These are phyloP conservation scores for Aureobasidium sp. DNA, from an alignment of 2,329 filamentous ascomycete genomes.

Conservation along the genomic window DNA sequence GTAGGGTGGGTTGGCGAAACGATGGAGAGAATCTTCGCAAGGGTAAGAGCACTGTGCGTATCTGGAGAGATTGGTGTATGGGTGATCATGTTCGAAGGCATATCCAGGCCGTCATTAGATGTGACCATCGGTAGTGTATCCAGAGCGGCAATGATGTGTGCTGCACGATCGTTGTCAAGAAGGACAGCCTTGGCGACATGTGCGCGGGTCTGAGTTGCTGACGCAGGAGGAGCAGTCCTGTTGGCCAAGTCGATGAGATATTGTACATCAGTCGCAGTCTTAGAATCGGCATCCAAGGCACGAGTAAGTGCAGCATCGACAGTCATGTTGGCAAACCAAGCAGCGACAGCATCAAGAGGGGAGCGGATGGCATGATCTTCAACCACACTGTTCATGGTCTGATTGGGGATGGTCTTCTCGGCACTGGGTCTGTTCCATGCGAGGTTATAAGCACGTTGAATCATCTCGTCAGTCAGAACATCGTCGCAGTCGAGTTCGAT, in stretches of 20 bases:
- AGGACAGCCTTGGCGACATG: constrained; percentile 52
- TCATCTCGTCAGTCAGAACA: constrained; percentile 66
- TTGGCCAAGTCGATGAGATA: constrained; percentile 57
- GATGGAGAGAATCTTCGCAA: constrained; percentile 50
- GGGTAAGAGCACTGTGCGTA: constrained; percentile 47
- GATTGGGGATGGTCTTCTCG: constrained; percentile 55
- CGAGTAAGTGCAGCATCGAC: constrained; percentile 61
- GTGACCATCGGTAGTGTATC: constrained; percentile 38
- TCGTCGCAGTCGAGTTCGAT: constrained; percentile 74
- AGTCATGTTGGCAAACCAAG: constrained; percentile 75
- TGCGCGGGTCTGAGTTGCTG: constrained; percentile 54
- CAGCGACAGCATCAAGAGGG: constrained; percentile 80
- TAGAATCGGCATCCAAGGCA: constrained; percentile 49
- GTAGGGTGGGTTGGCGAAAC: constrained; percentile 15
- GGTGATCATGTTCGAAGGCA: constrained; percentile 39
- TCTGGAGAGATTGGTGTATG: constrained; percentile 49
- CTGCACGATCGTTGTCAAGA: constrained; percentile 42
- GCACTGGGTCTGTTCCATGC: constrained; percentile 77
- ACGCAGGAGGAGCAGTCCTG: constrained; percentile 67
- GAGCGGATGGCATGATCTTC: constrained; percentile 79
- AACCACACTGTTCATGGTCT: constrained; percentile 73
- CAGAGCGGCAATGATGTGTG: constrained; percentile 44
- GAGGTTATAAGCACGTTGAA: constrained; percentile 81
- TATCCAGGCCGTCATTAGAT: constrained; percentile 22
- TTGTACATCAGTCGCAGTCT: constrained; percentile 36